A percentile compares a stretch with the other conserved stretches of the same genome.
These are phyloP conservation scores for Penicillium sp. DNA, from an alignment of 2,329 filamentous ascomycete species.

Conservation along the genomic window DNA sequence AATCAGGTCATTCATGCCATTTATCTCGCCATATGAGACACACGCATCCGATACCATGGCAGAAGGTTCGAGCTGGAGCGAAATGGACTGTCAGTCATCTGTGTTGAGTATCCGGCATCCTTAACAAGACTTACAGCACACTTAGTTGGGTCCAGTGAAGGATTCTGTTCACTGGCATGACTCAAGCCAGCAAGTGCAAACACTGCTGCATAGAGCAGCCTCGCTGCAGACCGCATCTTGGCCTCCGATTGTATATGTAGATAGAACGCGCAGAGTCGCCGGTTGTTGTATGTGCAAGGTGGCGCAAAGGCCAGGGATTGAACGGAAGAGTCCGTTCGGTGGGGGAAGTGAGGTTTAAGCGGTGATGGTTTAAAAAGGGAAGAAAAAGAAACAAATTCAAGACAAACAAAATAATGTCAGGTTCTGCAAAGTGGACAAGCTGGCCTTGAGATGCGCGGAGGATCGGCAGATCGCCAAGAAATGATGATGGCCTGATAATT, in stretches of 20 bases:
- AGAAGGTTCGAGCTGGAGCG: slow-evolving; percentile 73
- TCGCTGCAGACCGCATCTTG: slow-evolving; percentile 54
- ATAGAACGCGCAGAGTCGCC: not conserved
- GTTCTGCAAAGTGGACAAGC: slow-evolving; percentile 10
- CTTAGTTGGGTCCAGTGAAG: slow-evolving; percentile 39
- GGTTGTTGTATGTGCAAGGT: not conserved
- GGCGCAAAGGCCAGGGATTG: not conserved
- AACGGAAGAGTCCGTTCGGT: not conserved
- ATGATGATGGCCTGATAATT: slow-evolving; percentile 4
- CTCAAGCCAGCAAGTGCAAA: slow-evolving; percentile 56
- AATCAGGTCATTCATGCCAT: slow-evolving; percentile 74
- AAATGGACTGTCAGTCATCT: slow-evolving; percentile 5
- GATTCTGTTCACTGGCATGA: slow-evolving; percentile 46
- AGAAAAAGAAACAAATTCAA: not conserved
- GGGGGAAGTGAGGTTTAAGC: not conserved
- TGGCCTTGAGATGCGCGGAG: slow-evolving; percentile 11
- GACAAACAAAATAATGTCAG: not conserved
- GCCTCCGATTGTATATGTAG: not conserved
- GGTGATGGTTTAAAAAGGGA: not conserved
- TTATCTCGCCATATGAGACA: slow-evolving; percentile 87
- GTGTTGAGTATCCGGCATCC: not conserved
- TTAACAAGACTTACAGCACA: slow-evolving; percentile 54
- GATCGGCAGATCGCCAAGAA: slow-evolving; percentile 11
- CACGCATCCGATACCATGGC: slow-evolving; percentile 92
- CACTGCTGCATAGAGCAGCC: slow-evolving; percentile 61